A percentile compares a stretch with the other conserved stretches of the same genome.
Evolutionary conservation across 192 early-diverging fungal genomes (phyloP).

Genomic region (Podila horticola): DNA sequence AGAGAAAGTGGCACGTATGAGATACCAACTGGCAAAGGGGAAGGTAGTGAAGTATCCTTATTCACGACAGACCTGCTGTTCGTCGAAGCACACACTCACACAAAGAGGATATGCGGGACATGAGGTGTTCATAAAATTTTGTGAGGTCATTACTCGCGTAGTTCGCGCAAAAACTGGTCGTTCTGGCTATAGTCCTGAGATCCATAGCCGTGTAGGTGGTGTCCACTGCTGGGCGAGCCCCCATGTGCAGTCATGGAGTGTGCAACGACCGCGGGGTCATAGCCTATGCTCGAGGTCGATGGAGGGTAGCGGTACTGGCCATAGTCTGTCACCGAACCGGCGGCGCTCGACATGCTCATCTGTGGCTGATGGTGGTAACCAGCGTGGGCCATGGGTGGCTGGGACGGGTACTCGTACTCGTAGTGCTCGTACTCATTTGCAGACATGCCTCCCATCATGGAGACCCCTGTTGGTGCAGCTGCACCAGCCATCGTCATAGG

Average conservation of each 20-base stretch:
- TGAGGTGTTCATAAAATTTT: neutral
- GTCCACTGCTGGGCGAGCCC: neutral
- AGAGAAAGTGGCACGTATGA: too few relatives aligned
- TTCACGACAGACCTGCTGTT: too few relatives aligned
- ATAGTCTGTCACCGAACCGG: conserved; percentile 15
- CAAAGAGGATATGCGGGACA: too few relatives aligned
- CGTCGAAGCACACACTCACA: too few relatives aligned
- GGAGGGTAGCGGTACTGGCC: conserved; percentile 11
- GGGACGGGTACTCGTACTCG: neutral
- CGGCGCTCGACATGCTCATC: conserved; percentile 19
- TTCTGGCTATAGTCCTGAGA: conserved; percentile 42
- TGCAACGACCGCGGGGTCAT: neutral
- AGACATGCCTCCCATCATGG: neutral
- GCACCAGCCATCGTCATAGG: neutral
- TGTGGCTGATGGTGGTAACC: conserved; percentile 6
- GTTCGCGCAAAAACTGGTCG: conserved; percentile 37
- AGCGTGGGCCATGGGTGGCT: conserved; percentile 4
- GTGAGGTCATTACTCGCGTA: conserved; percentile 26
- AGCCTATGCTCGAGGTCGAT: neutral
- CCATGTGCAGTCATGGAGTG: neutral
- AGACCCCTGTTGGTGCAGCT: neutral
- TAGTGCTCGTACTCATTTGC: neutral
- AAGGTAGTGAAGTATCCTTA: too few relatives aligned
- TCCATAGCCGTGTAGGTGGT: conserved; percentile 25
- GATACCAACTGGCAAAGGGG: too few relatives aligned